These are phyloP conservation scores for Avena sativa DNA, from an alignment of 176 grass and related monocot species.

Conservation along the genomic window DNA sequence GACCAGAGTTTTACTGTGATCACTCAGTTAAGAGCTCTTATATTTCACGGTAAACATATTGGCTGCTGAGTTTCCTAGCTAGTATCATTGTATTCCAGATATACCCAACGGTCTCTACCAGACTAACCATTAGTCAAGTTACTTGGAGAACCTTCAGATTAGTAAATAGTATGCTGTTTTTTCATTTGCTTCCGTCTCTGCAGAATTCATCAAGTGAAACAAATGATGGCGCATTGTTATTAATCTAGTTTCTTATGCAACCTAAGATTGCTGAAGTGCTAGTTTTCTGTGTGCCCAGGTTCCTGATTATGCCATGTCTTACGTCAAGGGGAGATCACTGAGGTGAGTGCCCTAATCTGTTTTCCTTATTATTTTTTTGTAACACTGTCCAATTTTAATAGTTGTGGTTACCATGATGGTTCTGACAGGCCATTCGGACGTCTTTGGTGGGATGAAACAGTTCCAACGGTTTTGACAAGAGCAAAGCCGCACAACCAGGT, in stretches of 20 bases:
- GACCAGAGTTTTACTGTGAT: too few relatives aligned
- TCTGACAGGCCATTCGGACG: slow-evolving; percentile 75
- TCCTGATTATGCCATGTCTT: slow-evolving; percentile 82
- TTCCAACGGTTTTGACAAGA: slow-evolving; percentile 80
- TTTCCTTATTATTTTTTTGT: not conserved
- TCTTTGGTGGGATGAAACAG: slow-evolving; percentile 88
- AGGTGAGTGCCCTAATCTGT: slow-evolving; percentile 52
- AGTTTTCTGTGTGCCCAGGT: slow-evolving; percentile 42
- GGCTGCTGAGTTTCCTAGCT: too few relatives aligned
- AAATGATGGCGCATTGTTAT: too few relatives aligned
- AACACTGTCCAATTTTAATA: not conserved
- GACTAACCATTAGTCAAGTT: not conserved
- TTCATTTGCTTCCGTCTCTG: not conserved
- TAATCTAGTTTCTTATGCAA: not conserved
- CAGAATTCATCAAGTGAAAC: too few relatives aligned
- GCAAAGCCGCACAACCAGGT: slow-evolving; percentile 85
- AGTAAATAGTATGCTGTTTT: not conserved
- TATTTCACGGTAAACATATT: too few relatives aligned
- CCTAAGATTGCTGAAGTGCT: not conserved
- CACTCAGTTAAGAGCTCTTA: too few relatives aligned
- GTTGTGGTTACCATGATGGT: not conserved
- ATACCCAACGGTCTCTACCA: too few relatives aligned
- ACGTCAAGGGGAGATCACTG: slow-evolving; percentile 58
- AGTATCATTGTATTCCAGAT: too few relatives aligned
- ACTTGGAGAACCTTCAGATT: not conserved